Percentiles rank a stretch among this genome's conserved stretches.
Evolutionary conservation across 2,329 filamentous ascomycete genomes (phyloP).

Genomic region (Podosphaera aphanis): DNA sequence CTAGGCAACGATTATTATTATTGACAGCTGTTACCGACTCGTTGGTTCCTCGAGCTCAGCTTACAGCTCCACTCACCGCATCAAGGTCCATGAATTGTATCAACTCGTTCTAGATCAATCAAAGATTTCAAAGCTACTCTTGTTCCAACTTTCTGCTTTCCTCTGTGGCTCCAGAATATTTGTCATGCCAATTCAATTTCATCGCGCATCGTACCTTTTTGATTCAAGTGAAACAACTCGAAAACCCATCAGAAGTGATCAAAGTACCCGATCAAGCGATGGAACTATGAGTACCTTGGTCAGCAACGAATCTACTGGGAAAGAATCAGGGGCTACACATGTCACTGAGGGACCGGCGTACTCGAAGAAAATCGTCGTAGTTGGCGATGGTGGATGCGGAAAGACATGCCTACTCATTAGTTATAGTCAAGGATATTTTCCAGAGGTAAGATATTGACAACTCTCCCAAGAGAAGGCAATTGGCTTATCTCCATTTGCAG

Average conservation of each 20-base stretch:
- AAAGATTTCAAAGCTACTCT: no score
- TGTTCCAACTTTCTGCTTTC: no score
- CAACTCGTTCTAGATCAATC: no score
- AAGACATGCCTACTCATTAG: conserved; percentile 98
- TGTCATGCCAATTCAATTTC: conserved; percentile 14
- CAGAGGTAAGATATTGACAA: conserved; percentile 42
- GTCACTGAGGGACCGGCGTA: conserved; percentile 78
- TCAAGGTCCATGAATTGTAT: no score
- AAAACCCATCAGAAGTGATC: conserved; percentile 14
- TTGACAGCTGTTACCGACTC: no score
- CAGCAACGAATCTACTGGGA: conserved; percentile 46
- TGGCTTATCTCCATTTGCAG: conserved; percentile 17
- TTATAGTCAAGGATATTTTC: conserved; percentile 96
- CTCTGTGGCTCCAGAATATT: no score
- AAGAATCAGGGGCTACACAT: conserved; percentile 59
- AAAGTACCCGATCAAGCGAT: conserved; percentile 44
- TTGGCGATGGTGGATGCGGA: conserved; percentile 90
- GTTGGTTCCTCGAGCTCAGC: no score
- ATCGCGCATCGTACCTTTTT: conserved; percentile 4
- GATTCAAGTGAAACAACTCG: background rate
- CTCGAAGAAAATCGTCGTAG: conserved; percentile 98
- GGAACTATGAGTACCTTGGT: conserved; percentile 72
- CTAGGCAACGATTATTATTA: no score
- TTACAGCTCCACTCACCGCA: no score
- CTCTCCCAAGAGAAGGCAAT: background rate